Evolutionary conservation across 495 filamentous ascomycete genomes (phyloP), one percentile per base, ranked within the genome.

Genomic region (Tuber magnatum): DNA sequence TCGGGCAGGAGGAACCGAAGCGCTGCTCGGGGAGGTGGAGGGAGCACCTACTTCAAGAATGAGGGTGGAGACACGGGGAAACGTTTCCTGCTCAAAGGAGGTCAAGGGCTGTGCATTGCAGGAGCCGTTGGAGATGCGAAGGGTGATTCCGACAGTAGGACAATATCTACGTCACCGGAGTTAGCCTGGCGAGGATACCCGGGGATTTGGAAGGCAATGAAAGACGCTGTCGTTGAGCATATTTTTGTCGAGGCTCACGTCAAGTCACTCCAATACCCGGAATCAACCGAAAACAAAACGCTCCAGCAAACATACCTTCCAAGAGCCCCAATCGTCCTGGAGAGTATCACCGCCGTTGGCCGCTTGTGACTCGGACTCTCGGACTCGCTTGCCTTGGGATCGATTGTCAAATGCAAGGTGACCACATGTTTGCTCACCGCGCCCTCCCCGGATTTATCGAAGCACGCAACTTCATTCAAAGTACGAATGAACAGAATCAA

Each of bases 381-480:
- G 35, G 70, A 79, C 5, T 78, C 76, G 42, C 76, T 80, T 35
- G 80, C 83, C 48, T 76, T 81, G 42, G 83, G 83, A 77, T 84
- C 83, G n/a, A 84, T 73, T 24, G 77, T 80, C 38, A 84, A 41
- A 69, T 75, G 71, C 39, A 84, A 70, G 41, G 77, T 78, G 43
- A 77, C 79, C n/a, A 85, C 80, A 74, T 81, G 80, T 40, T 81
- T 84, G 56, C 83, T 84, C 69, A 83, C 76, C 5, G 76, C 76
- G 46, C 70, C 72, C 43, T 74, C 74, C 42, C 84, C 83, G 65
- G 71, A 70, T 48, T 76, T 81, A n/a, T 83, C 84, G 75, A 82
- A 80, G 35, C 75, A 74, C 46, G 81, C 81, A 71, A 78, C 81
- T 44, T 76, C 40, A 68, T 80, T 80, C 56, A 84, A 73, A 7